These are phyloP conservation scores for Aphanomyces euteiches DNA, from an alignment of 352 stramenopile species.

Conservation along the genomic window DNA sequence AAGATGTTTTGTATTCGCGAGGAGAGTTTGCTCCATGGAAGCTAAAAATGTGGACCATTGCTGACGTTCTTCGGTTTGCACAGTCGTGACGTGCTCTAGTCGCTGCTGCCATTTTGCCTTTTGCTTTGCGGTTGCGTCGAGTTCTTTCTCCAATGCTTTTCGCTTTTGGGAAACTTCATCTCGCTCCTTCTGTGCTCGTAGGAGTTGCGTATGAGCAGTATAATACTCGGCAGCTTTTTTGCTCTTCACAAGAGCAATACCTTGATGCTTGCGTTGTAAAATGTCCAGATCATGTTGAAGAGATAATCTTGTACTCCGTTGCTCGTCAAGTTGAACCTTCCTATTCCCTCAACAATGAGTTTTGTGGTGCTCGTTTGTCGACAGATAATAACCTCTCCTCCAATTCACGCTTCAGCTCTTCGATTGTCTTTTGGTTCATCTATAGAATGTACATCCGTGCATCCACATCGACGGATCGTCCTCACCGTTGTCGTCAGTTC, in stretches of 20 bases:
- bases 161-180: not conserved
- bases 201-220: not conserved
- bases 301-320: not conserved
- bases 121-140: not conserved
- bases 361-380: too few species aligned
- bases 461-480: not conserved
- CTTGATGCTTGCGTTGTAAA: not conserved
- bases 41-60: not conserved
- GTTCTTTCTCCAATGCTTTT: not conserved
- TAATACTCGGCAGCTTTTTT: slow-evolving; percentile 1
- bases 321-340: not conserved
- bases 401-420: not conserved
- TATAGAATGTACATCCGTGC: not conserved
- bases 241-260: not conserved
- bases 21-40: not conserved
- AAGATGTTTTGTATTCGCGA: not conserved
- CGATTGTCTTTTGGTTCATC: not conserved
- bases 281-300: not conserved
- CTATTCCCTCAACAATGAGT: too few species aligned
- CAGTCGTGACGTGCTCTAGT: not conserved
- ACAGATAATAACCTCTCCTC: not conserved
- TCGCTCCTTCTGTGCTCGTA: not conserved
- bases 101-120: slow-evolving; percentile 3
- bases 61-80: not conserved
- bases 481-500: not conserved